A percentile compares a stretch with the other conserved stretches of the same genome.
phyloP scores from a whole-genome alignment of 129 eudicot genomes.

The Saposhnikovia divaricata region DNA sequence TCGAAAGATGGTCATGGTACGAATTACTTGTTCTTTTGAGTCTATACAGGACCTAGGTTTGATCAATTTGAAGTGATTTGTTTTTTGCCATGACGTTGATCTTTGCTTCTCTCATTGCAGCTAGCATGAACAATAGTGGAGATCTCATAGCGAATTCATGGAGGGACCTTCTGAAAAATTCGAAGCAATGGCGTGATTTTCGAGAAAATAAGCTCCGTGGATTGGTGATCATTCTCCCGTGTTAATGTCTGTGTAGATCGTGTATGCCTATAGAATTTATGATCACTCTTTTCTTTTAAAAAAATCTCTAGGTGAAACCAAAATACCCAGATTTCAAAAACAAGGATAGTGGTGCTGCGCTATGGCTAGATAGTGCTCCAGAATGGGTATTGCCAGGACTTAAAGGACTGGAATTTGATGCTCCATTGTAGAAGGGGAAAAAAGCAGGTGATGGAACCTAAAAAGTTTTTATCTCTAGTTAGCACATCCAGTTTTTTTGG shows the following conservation, averaged over 20 bases:
- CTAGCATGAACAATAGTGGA: conserved; percentile 15
- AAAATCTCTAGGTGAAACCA: conserved; percentile 35
- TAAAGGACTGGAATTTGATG: conserved; percentile 33
- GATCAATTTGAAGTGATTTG: neutral
- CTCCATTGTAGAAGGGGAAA: conserved; percentile 1
- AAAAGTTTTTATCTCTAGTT: neutral
- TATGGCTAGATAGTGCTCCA: conserved; percentile 62
- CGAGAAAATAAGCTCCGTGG: conserved; percentile 57
- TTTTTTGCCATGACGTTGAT: neutral
- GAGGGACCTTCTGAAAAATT: conserved; percentile 60
- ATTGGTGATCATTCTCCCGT: conserved; percentile 26
- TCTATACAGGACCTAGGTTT: neutral
- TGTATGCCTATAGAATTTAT: neutral
- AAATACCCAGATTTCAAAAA: conserved; percentile 72
- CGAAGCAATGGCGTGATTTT: conserved; percentile 52
- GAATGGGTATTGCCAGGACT: conserved; percentile 42
- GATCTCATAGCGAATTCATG: conserved; percentile 18
- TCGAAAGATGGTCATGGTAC: conserved; percentile 9
- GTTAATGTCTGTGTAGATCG: neutral
- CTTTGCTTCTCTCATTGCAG: conserved; percentile 10
- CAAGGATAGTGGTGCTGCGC: conserved; percentile 43
- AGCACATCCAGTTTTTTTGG: neutral
- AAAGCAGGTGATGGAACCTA: conserved; percentile 11
- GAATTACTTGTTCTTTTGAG: neutral
- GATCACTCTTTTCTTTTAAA: conserved; percentile 9